Percentiles rank a stretch among this genome's conserved stretches.
phyloP scores from a whole-genome alignment of 2,329 filamentous ascomycete genomes.

The Curvularia eragrostidis region DNA sequence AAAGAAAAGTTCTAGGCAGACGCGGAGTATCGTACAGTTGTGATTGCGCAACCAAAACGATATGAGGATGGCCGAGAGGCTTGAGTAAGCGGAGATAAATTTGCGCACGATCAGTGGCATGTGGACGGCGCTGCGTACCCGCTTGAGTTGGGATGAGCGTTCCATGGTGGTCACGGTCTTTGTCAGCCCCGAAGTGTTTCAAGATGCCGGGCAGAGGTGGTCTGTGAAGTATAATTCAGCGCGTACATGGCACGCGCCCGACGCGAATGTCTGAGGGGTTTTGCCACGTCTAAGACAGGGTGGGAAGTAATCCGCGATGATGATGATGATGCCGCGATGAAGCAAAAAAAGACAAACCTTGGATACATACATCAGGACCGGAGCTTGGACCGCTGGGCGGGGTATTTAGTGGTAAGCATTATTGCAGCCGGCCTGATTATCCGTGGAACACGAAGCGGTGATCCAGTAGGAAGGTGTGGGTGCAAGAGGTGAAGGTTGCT shows the following conservation, averaged over 20 bases:
- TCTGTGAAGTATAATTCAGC: slow-evolving; percentile 12
- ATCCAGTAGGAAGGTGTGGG: slow-evolving; percentile 20
- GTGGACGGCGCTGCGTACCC: not conserved
- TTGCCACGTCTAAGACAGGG: slow-evolving; percentile 13
- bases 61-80: slow-evolving; percentile 8
- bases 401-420: slow-evolving; percentile 27
- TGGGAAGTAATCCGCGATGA: slow-evolving; percentile 17
- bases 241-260: slow-evolving; percentile 18
- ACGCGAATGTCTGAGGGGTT: slow-evolving; percentile 17
- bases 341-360: slow-evolving; percentile 28
- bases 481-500: slow-evolving; percentile 14
- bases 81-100: slow-evolving; percentile 5
- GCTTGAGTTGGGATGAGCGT: slow-evolving; percentile 5
- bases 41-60: slow-evolving; percentile 8
- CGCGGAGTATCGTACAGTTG: not conserved
- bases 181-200: slow-evolving; percentile 11
- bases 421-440: slow-evolving; percentile 29
- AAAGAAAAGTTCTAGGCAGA: not conserved
- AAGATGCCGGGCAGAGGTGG: slow-evolving; percentile 10
- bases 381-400: slow-evolving; percentile 32
- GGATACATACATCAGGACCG: slow-evolving; percentile 23
- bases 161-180: slow-evolving; percentile 3
- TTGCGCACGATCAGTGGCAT: slow-evolving; percentile 1
- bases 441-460: slow-evolving; percentile 25
- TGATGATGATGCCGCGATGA: slow-evolving; percentile 27